Evolutionary conservation across 306 rosid genomes (phyloP).

Genomic region (Quercus mongolica): DNA sequence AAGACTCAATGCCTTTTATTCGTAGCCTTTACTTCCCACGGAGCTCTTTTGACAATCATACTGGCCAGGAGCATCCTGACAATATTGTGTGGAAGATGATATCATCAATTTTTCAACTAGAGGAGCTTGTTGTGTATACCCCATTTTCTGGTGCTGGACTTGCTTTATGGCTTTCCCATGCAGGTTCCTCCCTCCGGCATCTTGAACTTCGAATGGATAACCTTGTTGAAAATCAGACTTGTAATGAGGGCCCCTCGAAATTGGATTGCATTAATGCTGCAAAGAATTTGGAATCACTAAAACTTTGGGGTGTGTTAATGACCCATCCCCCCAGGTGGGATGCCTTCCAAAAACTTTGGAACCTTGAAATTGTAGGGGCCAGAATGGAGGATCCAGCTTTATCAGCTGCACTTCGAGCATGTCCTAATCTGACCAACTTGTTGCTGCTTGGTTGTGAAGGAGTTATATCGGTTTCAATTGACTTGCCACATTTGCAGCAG

Average conservation of each 20-base stretch:
- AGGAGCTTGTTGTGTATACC: slow-evolving; percentile 74
- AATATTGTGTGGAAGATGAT: slow-evolving; percentile 63
- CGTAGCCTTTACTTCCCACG: slow-evolving; percentile 77
- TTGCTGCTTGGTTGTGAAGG: slow-evolving; percentile 91
- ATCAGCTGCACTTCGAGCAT: slow-evolving; percentile 46
- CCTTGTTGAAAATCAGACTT: slow-evolving; percentile 40
- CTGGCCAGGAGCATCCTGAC: slow-evolving; percentile 45
- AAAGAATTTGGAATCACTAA: slow-evolving; percentile 63
- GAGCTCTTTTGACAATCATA: slow-evolving; percentile 58
- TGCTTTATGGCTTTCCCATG: slow-evolving; percentile 65
- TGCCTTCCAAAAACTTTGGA: slow-evolving; percentile 55
- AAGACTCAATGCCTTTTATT: slow-evolving; percentile 56
- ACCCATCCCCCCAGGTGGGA: slow-evolving; percentile 70
- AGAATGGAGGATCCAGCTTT: slow-evolving; percentile 63
- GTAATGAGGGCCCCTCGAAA: slow-evolving; percentile 58
- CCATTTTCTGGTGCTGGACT: slow-evolving; percentile 82
- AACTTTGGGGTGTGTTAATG: slow-evolving; percentile 92
- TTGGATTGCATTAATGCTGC: slow-evolving; percentile 64
- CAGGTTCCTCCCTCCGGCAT: slow-evolving; percentile 51
- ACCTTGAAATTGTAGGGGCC: slow-evolving; percentile 86
- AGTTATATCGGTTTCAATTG: slow-evolving; percentile 53
- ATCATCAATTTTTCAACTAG: slow-evolving; percentile 49
- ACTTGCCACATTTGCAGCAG: slow-evolving; percentile 57
- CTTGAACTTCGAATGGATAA: slow-evolving; percentile 94
- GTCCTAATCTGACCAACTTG: slow-evolving; percentile 67